phyloP scores from a whole-genome alignment of 345 rosid species.

The Corchorus capsularis region DNA sequence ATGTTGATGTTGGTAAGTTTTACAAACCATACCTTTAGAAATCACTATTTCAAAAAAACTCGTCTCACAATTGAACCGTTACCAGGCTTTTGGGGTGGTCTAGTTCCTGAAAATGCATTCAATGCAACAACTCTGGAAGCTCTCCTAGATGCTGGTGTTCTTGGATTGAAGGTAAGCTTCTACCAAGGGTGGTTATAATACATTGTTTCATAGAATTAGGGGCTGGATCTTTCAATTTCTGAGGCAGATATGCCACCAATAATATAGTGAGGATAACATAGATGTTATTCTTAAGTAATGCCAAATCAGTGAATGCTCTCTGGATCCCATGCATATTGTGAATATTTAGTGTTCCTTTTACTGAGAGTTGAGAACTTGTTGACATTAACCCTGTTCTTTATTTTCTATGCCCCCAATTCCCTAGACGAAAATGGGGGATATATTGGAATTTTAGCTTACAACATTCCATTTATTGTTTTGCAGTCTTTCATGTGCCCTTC shows the following conservation, averaged over 20 bases:
- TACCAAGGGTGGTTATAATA: neutral
- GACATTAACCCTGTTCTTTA: neutral
- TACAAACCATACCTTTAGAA: conserved; percentile 23
- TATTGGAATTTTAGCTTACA: conserved; percentile 15
- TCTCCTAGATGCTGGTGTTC: conserved; percentile 82
- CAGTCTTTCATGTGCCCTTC: conserved; percentile 99
- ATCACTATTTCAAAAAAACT: conserved; percentile 21
- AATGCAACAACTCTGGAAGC: conserved; percentile 66
- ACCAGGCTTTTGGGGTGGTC: conserved; percentile 98
- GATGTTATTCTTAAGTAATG: neutral
- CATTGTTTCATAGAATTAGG: neutral
- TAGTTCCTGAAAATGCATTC: conserved; percentile 91
- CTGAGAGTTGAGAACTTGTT: neutral
- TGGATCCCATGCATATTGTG: conserved; percentile 1
- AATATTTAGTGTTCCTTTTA: neutral
- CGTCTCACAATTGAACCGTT: conserved; percentile 2
- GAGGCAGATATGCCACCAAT: neutral
- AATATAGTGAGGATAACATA: neutral
- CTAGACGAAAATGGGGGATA: neutral
- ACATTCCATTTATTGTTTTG: conserved; percentile 27
- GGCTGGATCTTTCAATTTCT: neutral
- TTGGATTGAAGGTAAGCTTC: conserved; percentile 82
- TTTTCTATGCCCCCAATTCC: neutral
- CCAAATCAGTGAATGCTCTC: neutral
- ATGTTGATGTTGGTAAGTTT: conserved; percentile 82